A percentile compares a stretch with the other conserved stretches of the same genome.
phyloP scores from a whole-genome alignment of 192 early-diverging fungal species.

The Chytriomyces sp. region DNA sequence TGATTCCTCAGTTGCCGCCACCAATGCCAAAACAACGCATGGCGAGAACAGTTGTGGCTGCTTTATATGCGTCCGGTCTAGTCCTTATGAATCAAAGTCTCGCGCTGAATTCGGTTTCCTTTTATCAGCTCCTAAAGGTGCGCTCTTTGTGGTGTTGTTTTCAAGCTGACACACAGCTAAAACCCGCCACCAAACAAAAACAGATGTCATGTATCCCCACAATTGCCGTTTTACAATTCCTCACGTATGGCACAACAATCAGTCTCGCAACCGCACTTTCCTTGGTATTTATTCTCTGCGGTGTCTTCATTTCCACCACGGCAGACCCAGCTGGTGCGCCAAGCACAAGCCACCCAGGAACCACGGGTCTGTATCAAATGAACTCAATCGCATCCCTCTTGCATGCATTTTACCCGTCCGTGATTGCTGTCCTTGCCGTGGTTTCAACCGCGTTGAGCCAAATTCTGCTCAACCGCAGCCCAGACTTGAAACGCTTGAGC shows the following conservation, averaged over 20 bases:
- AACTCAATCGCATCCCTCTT: not conserved
- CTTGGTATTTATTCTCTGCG: constrained; percentile 7
- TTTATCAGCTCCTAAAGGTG: constrained; percentile 27
- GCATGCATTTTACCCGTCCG: not conserved
- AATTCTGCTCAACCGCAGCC: constrained; percentile 11
- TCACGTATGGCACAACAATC: constrained; percentile 6
- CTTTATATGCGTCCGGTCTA: constrained; percentile 10
- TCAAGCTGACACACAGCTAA: not conserved
- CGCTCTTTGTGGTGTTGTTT: not conserved
- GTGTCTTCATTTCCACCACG: constrained; percentile 14
- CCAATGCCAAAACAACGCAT: constrained; percentile 9
- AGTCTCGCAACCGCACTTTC: not conserved
- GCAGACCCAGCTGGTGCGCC: not conserved
- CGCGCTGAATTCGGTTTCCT: constrained; percentile 10
- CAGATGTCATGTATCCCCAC: constrained; percentile 28
- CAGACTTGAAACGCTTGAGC: constrained; percentile 12
- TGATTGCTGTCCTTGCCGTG: constrained; percentile 9
- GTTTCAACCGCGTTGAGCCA: constrained; percentile 7
- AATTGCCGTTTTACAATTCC: constrained; percentile 19
- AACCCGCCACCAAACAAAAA: too few species aligned
- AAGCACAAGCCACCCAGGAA: not conserved
- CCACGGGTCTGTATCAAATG: not conserved
- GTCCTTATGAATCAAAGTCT: constrained; percentile 27
- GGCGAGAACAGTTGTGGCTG: not conserved
- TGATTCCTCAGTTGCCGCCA: constrained; percentile 9